Percentiles rank a stretch among this genome's conserved stretches.
These are phyloP conservation scores for Syncephalis plumigaleata DNA, from an alignment of 371 early-diverging fungal genomes.

Conservation along the genomic window DNA sequence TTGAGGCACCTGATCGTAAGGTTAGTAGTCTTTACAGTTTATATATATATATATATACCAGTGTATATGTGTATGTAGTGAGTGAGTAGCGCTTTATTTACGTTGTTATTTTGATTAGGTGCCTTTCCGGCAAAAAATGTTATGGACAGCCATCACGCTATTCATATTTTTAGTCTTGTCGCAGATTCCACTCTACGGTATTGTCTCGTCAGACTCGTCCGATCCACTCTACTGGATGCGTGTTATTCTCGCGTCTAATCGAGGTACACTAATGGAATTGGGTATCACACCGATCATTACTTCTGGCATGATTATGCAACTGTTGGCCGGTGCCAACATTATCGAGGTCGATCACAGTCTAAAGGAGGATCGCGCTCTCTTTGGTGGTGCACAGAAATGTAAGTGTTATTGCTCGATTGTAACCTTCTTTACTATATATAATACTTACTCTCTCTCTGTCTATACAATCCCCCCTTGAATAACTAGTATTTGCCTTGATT, in stretches of 20 bases:
- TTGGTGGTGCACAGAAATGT: slow-evolving; percentile 96
- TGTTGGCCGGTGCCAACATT: slow-evolving; percentile 90
- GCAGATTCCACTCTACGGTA: slow-evolving; percentile 99
- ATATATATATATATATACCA: background rate
- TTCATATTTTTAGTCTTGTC: slow-evolving; percentile 98
- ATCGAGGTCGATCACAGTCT: slow-evolving; percentile 96
- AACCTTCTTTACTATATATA: background rate
- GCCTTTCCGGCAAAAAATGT: slow-evolving; percentile 93
- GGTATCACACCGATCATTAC: slow-evolving; percentile 99
- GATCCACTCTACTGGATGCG: slow-evolving; percentile 99
- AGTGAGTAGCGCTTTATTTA: background rate
- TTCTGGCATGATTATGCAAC: slow-evolving; percentile 99
- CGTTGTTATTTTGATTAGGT: slow-evolving; percentile 41
- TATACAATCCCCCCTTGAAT: too few relatives aligned
- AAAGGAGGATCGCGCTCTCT: slow-evolving; percentile 97
- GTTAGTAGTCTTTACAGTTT: slow-evolving; percentile 20
- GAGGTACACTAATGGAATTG: slow-evolving; percentile 99
- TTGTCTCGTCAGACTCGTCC: slow-evolving; percentile 93
- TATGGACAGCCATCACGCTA: slow-evolving; percentile 98
- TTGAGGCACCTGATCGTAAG: slow-evolving; percentile 91
- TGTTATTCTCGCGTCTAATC: slow-evolving; percentile 97
- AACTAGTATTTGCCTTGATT: slow-evolving; percentile 66
- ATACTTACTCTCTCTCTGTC: too few relatives aligned
- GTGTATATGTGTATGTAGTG: too few relatives aligned
- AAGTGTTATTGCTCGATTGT: slow-evolving; percentile 17